Evolutionary conservation across 139 green algal species (phyloP).

Genomic region (Coccomyxa sp.): DNA sequence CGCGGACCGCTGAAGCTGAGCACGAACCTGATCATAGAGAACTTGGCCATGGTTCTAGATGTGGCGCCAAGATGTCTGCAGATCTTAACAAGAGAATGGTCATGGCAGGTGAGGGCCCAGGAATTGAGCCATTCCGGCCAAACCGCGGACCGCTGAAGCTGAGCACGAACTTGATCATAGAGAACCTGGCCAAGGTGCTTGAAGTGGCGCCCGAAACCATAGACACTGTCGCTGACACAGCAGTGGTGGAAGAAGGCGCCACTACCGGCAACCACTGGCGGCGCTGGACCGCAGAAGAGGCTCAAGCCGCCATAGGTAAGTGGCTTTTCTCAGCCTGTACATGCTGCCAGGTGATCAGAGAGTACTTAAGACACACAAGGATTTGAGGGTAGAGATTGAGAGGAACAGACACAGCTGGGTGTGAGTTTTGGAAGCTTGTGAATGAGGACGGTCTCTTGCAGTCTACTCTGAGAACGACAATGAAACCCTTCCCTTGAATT

Average conservation of each 20-base stretch:
- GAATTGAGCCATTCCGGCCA: conserved; percentile 68
- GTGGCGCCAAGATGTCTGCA: no score
- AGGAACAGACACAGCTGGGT: no score
- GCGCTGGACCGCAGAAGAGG: conserved; percentile 1
- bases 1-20: conserved; percentile 30
- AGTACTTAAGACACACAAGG: no score
- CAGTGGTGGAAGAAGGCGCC: not conserved
- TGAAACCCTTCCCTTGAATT: no score
- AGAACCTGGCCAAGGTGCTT: conserved; percentile 1
- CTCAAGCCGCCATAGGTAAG: not conserved
- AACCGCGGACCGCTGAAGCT: conserved; percentile 27
- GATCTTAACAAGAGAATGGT: no score
- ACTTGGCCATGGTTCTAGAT: not conserved
- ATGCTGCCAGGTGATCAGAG: no score
- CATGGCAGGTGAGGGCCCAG: conserved; percentile 49
- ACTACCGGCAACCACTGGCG: not conserved
- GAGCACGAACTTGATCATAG: conserved; percentile 47
- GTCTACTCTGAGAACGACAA: no score
- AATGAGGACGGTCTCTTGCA: no score
- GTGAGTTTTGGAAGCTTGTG: no score
- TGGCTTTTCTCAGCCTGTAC: not conserved
- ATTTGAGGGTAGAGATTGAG: no score
- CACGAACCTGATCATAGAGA: conserved; percentile 45
- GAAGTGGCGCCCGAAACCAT: not conserved
- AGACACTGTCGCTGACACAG: conserved; percentile 4